Evolutionary conservation across 305 asterid species (phyloP), one percentile per base, ranked within the genome.

Genomic region (Solanum hybrid): DNA sequence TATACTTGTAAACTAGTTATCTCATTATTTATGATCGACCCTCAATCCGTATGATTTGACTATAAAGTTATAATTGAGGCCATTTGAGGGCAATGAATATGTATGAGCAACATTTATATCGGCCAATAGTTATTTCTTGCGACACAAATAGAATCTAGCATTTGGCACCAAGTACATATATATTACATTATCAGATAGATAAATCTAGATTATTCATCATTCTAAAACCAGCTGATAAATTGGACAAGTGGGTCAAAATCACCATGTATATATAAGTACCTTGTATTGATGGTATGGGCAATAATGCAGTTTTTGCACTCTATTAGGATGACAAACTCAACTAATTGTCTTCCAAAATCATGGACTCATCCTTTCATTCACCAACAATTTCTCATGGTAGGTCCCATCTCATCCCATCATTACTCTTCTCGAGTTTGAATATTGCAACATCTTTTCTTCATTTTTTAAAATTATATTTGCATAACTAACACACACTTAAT

Each of bases 331-430:
- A 82, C 87, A 39, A 39, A 41, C 34, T 79, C 87, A 39, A 82
- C 37, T 82, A 41, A 81, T 14, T 82, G 2, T 41, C 72, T 82
- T 82, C 0, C 72, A 82, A 82, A 41, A 82, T 15, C 31, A 82
- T 82, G 87, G 87, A 39, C 87, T 82, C 9, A 41, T 82, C 72
- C 70, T 81, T 77, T 24, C 76, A 6, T 51, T 15, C 32, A 72
- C 34, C 89, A 91, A 90, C 94, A 91, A 88, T 57, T 2, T 57
- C 51, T 87, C 73, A 61, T 92, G 93, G 93, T 92, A 78, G 93
- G 93, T 29, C 90, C 93, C 38, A 24, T 20, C 78, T 75, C 45
- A 39, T 27, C 81, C 83, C 76, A 57, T 57, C n/a, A 77, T 70
- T 72, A 57, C 1, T 87, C 75, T 27, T 31, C 12, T 38, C 15